Evolutionary conservation across 345 rosid genomes (phyloP).

Genomic region (Cardiospermum halicacabum): DNA sequence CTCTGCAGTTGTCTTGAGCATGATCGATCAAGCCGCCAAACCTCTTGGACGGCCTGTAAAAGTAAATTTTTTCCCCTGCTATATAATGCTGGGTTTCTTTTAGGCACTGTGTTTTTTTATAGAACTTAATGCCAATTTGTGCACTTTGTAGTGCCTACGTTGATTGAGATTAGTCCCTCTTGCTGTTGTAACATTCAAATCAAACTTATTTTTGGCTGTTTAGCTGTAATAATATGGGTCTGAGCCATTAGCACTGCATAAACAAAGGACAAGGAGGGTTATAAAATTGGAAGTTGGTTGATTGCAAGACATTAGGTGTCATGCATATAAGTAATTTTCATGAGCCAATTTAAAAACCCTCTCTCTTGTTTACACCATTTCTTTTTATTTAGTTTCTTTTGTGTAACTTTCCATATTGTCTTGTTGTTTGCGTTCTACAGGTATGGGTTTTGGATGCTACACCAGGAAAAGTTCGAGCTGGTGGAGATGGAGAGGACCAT

Average conservation of each 20-base stretch:
- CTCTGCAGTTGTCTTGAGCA: constrained; percentile 78
- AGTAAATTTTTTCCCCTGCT: constrained; percentile 35
- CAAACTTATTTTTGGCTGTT: not conserved
- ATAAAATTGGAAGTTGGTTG: not conserved
- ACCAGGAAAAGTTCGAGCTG: constrained; percentile 90
- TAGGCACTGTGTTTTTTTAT: not conserved
- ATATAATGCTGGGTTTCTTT: constrained; percentile 11
- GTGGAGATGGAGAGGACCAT: constrained; percentile 87
- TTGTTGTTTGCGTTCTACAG: constrained; percentile 27
- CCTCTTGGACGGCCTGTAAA: constrained; percentile 95
- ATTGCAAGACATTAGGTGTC: not conserved
- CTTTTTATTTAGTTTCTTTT: not conserved
- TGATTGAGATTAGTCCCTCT: not conserved
- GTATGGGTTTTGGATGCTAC: constrained; percentile 97
- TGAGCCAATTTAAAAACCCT: not conserved
- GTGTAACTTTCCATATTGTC: not conserved
- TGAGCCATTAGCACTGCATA: not conserved
- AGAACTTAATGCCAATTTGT: not conserved
- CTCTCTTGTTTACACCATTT: not conserved
- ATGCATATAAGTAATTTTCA: not conserved
- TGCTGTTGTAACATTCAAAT: not conserved
- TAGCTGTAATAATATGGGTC: not conserved
- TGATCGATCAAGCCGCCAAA: constrained; percentile 96
- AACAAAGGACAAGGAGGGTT: not conserved
- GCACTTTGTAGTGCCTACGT: no score